Evolutionary conservation across 495 filamentous ascomycete genomes (phyloP).

Genomic region (Penicillium robsamsonii): DNA sequence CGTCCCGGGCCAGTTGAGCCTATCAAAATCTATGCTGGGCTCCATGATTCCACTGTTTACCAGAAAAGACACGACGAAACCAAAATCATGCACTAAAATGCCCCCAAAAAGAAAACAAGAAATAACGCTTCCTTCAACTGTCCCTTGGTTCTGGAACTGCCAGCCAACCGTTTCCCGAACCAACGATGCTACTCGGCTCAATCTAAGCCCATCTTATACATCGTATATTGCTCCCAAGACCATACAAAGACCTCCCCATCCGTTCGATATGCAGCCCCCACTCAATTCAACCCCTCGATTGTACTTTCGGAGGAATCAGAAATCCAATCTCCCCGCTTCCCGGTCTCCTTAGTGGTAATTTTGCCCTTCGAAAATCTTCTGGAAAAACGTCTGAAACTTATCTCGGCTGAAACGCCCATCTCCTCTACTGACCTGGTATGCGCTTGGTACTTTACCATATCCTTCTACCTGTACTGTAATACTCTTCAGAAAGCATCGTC

Average conservation of each 20-base stretch:
- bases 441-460: conserved; percentile 6
- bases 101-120: conserved; percentile 9
- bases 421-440: neutral
- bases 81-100: conserved; percentile 8
- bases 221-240: neutral
- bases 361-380: conserved; percentile 16
- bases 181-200: conserved; percentile 5
- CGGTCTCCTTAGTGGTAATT: conserved; percentile 15
- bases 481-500: conserved; percentile 27
- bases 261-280: conserved; percentile 2
- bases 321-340: conserved; percentile 16
- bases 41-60: conserved; percentile 11
- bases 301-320: conserved; percentile 22
- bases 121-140: conserved; percentile 11
- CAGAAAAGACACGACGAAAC: conserved; percentile 9
- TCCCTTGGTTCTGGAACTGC: conserved; percentile 31
- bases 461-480: conserved; percentile 9
- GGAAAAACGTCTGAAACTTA: conserved; percentile 13
- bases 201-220: neutral
- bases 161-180: conserved; percentile 26
- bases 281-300: conserved; percentile 24
- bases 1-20: conserved; percentile 28
- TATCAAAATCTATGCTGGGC: conserved; percentile 19
- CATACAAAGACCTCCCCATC: conserved; percentile 1
- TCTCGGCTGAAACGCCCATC: conserved; percentile 6